Percentiles rank a stretch among this genome's conserved stretches.
Evolutionary conservation across 805 yeast species (phyloP).

Genomic region (Jamesozyma hellenica): DNA sequence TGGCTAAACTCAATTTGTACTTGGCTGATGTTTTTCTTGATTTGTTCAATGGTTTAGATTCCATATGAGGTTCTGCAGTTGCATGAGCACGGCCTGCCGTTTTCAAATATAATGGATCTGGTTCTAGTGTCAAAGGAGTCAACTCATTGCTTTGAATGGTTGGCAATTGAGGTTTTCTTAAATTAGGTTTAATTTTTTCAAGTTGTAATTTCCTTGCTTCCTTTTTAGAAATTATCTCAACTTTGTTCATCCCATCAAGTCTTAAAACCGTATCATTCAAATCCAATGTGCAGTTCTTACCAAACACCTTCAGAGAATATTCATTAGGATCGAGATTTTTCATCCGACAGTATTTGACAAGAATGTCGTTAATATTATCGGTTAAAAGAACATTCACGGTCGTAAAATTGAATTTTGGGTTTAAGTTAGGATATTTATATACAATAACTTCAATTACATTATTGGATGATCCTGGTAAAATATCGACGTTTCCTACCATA

Average conservation of each 20-base stretch:
- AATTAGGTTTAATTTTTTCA: slow-evolving; percentile 24
- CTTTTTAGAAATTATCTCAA: slow-evolving; percentile 36
- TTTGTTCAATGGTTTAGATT: slow-evolving; percentile 5
- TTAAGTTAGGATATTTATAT: slow-evolving; percentile 28
- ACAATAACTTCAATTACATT: slow-evolving; percentile 25
- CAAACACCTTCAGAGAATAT: slow-evolving; percentile 29
- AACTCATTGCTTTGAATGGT: slow-evolving; percentile 29
- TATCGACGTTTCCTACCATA: slow-evolving; percentile 22
- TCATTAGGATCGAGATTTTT: slow-evolving; percentile 30
- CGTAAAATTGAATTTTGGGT: slow-evolving; percentile 23
- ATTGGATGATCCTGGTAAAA: slow-evolving; percentile 11
- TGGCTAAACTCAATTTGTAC: slow-evolving; percentile 14
- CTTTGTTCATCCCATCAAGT: slow-evolving; percentile 32
- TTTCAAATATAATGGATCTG: slow-evolving; percentile 15
- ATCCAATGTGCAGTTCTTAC: slow-evolving; percentile 26
- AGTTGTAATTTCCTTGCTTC: slow-evolving; percentile 32
- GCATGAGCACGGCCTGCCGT: slow-evolving; percentile 6
- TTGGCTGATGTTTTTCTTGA: slow-evolving; percentile 15
- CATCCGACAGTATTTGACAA: slow-evolving; percentile 29
- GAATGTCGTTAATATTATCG: slow-evolving; percentile 30
- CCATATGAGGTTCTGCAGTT: background rate
- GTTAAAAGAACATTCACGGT: slow-evolving; percentile 27
- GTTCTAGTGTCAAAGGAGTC: slow-evolving; percentile 27
- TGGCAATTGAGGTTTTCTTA: slow-evolving; percentile 24
- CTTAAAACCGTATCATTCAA: slow-evolving; percentile 34